Evolutionary conservation across 2,329 filamentous ascomycete genomes (phyloP), one percentile per base, ranked within the genome.

Genomic region (Cytospora paraplurivora): DNA sequence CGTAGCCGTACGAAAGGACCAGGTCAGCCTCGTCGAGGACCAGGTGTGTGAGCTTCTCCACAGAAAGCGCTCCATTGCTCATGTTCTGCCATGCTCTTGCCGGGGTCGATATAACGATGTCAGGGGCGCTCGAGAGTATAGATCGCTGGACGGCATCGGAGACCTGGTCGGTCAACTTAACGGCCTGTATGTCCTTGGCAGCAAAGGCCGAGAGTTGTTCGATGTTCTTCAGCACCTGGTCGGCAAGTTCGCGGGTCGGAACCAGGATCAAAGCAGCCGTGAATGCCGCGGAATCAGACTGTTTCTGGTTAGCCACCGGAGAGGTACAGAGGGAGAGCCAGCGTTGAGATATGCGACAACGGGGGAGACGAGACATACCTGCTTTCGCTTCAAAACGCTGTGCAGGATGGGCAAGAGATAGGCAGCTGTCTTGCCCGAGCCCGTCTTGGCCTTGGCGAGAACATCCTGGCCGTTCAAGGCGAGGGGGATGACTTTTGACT

Each of bases 351-450:
- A 62, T 41, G 21, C 13, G 51, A 61, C 51, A 6, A 34, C 7
- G 17, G 3, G 33, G n/a, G 52, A 52, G 56, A 59, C 33, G 35
- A 68, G 50, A 57, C 78, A 19, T 75, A 88, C 86, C 70, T 84
- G 77, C 77, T 97, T 97, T 68, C 86, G 86, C 73, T 89, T 91
- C 62, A 99, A 79, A 66, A 97, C 91, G 41, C 86, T 85, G 69
- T 97, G 90, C 17, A 99, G 78, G n/a, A 97, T 84, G 1, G 95
- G 95, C 50, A 99, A 82, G 7, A 97, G 81, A 74, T 98, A 98
- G 56, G 95, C 94, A n/a, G 92, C 92, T 12, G 95, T 99, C 82
- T 99, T 99, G 69, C 95, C 95, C 4, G 93, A 97, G 13, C 95
- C 95, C 6, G 95, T 98, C 76, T 94, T 96, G 44, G 94, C 92